Percentiles rank a stretch among this genome's conserved stretches.
Conservation (phyloP, 2,329 filamentous ascomycete species). For the Grosmannia clavigera region DNA sequence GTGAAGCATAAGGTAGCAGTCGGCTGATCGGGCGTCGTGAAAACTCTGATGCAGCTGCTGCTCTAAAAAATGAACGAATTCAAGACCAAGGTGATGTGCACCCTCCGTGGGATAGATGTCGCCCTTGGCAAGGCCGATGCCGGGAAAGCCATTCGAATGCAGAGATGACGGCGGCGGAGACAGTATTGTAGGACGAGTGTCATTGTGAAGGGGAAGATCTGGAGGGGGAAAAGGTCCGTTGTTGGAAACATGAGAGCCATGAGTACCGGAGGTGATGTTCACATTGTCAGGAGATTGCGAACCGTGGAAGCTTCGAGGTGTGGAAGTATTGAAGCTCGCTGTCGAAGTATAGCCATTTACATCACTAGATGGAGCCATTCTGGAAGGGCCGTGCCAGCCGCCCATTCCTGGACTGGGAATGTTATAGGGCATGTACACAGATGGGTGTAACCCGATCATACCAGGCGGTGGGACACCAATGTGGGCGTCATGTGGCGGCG, state of each 20-base stretch:
- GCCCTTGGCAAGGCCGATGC: background rate
- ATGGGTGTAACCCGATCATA: slow-evolving; percentile 15
- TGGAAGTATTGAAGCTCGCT: slow-evolving; percentile 37
- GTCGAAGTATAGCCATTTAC: slow-evolving; percentile 10
- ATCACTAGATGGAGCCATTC: background rate
- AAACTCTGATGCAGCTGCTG: slow-evolving; percentile 6
- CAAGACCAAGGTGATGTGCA: slow-evolving; percentile 2
- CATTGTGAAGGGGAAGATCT: background rate
- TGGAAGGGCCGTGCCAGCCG: slow-evolving; percentile 9
- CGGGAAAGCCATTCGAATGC: slow-evolving; percentile 2
- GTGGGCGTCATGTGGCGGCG: slow-evolving; percentile 12
- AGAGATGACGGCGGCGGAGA: slow-evolving; percentile 5
- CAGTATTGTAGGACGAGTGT: slow-evolving; percentile 1
- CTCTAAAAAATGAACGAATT: slow-evolving; percentile 8
- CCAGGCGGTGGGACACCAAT: slow-evolving; percentile 8
- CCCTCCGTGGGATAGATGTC: background rate
- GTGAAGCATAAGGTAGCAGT: slow-evolving; percentile 11
- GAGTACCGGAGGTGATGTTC: background rate
- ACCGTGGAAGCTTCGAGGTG: slow-evolving; percentile 49
- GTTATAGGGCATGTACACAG: slow-evolving; percentile 2
- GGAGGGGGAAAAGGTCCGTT: slow-evolving; percentile 3
- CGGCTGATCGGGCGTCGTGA: slow-evolving; percentile 7
- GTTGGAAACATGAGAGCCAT: background rate
- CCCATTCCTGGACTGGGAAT: slow-evolving; percentile 3
- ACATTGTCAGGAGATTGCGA: slow-evolving; percentile 29